phyloP scores from a whole-genome alignment of 176 grass and related monocot genomes.

The Zea mays region Zm-B73-REFERENCE-NAM-5.0 NC_050104.1:28858001-28858500 shows the following conservation, averaged over 20 bases:
- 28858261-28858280: constrained; percentile 33
- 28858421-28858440: background rate
- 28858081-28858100: constrained; percentile 86
- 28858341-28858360: constrained; percentile 17
- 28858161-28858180: background rate
- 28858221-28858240: background rate
- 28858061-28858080: constrained; percentile 73
- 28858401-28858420: background rate
- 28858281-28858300: constrained; percentile 58
- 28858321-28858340: constrained; percentile 60
- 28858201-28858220: background rate
- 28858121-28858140: constrained; percentile 85
- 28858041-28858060: constrained; percentile 77
- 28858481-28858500: background rate
- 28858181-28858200: background rate
- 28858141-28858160: constrained; percentile 58
- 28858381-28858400: background rate
- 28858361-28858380: background rate
- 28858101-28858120: constrained; percentile 74
- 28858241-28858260: too few relatives aligned
- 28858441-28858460: background rate
- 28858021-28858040: constrained; percentile 48
- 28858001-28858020: background rate
- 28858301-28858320: constrained; percentile 47
- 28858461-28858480: background rate